These are phyloP conservation scores for Fusarium graminum DNA, from an alignment of 2,329 filamentous ascomycete genomes.

Conservation along the genomic window DNA sequence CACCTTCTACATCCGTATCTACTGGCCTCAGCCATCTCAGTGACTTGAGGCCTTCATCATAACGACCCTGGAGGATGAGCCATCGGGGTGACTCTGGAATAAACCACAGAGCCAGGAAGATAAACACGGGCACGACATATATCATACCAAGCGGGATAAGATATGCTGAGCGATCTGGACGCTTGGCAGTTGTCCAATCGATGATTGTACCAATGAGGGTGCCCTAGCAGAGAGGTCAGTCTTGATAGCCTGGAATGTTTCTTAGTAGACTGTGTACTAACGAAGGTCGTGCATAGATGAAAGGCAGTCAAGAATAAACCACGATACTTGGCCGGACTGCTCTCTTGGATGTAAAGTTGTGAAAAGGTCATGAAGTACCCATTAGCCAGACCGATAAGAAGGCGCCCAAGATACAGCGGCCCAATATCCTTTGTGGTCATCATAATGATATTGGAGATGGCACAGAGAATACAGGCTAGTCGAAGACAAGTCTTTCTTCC, in stretches of 20 bases:
- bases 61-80: conserved; percentile 40
- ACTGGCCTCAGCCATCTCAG: conserved; percentile 34
- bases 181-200: conserved; percentile 40
- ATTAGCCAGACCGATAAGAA: conserved; percentile 42
- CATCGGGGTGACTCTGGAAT: conserved; percentile 44
- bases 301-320: conserved; percentile 42
- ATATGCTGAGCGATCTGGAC: conserved; percentile 41
- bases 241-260: accelerated
- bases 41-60: conserved; percentile 37
- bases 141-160: conserved; percentile 43
- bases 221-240: conserved; percentile 14
- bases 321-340: conserved; percentile 42
- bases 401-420: conserved; percentile 31
- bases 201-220: conserved; percentile 43
- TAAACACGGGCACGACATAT: conserved; percentile 31
- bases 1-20: conserved; percentile 21
- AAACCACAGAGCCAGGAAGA: conserved; percentile 31
- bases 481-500: conserved; percentile 38
- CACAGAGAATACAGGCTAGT: conserved; percentile 42
- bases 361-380: conserved; percentile 47
- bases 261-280: conserved; percentile 3
- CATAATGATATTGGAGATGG: conserved; percentile 43
- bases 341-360: conserved; percentile 43
- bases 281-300: conserved; percentile 42
- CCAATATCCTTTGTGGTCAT: conserved; percentile 42